Conservation (phyloP, 495 filamentous ascomycete species). For the Aspergillus mulundensis region DNA sequence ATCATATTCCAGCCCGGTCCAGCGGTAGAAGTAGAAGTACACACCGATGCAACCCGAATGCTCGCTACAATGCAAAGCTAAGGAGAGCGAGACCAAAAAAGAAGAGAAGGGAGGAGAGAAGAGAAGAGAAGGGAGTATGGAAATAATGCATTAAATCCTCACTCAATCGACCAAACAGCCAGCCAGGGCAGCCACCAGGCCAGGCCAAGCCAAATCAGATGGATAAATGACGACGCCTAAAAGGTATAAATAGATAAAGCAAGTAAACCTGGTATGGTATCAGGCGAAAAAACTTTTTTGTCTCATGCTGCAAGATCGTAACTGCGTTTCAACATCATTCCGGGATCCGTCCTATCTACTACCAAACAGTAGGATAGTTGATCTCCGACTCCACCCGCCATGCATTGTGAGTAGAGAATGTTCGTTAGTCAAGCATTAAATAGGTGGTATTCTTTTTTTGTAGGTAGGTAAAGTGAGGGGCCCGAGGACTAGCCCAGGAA, state of each 20-base stretch:
- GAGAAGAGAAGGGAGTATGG: not conserved
- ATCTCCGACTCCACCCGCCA: not conserved
- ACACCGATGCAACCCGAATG: not conserved
- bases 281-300: not conserved
- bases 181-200: not conserved
- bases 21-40: not conserved
- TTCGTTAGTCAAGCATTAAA: constrained; percentile 4
- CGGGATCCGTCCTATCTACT: not conserved
- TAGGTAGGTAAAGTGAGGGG: not conserved
- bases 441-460: constrained; percentile 5
- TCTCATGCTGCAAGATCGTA: constrained; percentile 4
- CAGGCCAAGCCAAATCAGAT: not conserved
- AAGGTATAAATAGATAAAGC: not conserved
- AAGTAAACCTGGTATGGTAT: not conserved
- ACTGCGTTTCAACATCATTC: constrained; percentile 8
- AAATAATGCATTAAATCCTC: not conserved
- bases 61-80: not conserved
- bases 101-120: not conserved
- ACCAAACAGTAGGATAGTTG: not conserved
- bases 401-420: not conserved
- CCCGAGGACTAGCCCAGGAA: no score
- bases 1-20: no score
- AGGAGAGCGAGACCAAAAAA: not conserved
- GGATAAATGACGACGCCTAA: not conserved
- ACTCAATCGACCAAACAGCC: not conserved